These are phyloP conservation scores for Eutypella sp. DNA, from an alignment of 2,329 filamentous ascomycete species.

Conservation along the genomic window DNA sequence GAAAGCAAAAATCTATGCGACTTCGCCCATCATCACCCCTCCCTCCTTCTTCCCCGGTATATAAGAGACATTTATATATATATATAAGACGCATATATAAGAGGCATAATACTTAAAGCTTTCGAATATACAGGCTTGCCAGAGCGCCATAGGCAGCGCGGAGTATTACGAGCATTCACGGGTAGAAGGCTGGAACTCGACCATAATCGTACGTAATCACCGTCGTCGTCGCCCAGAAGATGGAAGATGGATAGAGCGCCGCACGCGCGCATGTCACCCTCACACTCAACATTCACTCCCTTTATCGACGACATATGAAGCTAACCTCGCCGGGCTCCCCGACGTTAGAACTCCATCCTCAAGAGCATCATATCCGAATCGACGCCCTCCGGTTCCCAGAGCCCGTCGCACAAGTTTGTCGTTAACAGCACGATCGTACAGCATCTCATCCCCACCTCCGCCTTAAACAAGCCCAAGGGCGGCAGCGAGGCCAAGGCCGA, in stretches of 20 bases:
- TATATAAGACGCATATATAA: conserved; percentile 2
- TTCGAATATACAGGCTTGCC: conserved; percentile 63
- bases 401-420: conserved; percentile 81
- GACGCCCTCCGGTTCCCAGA: conserved; percentile 49
- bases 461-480: conserved; percentile 55
- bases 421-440: conserved; percentile 99
- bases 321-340: conserved; percentile 2
- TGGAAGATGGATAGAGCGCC: neutral
- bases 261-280: conserved; percentile 8
- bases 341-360: conserved; percentile 65
- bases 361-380: conserved; percentile 73
- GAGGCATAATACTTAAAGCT: conserved; percentile 10
- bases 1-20: neutral
- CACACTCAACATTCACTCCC: too few species aligned
- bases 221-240: neutral
- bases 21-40: conserved; percentile 4
- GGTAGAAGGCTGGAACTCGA: conserved; percentile 83
- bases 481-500: conserved; percentile 43
- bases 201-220: conserved; percentile 71
- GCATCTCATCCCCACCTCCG: conserved; percentile 68
- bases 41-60: too few species aligned
- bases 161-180: conserved; percentile 83
- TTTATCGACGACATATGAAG: too few species aligned
- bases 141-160: conserved; percentile 65
- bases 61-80: too few species aligned